phyloP scores from a whole-genome alignment of 805 yeast species.

The Candida stauntonica region DNA sequence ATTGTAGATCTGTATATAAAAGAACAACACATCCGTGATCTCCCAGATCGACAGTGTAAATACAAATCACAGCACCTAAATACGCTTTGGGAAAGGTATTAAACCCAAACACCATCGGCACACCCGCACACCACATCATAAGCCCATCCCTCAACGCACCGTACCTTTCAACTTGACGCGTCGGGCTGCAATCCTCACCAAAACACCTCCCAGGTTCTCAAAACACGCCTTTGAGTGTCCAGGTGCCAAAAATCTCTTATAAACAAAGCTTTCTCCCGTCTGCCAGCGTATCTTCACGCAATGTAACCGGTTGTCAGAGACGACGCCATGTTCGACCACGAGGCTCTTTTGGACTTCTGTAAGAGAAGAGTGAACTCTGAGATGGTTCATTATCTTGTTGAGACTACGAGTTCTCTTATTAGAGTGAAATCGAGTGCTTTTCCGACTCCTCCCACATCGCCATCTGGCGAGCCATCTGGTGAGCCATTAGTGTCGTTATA shows the following conservation, averaged over 20 bases:
- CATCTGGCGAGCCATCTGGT: slow-evolving; percentile 16
- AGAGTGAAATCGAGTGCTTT: slow-evolving; percentile 32
- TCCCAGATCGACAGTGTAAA: too few species aligned
- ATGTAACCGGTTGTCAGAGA: too few species aligned
- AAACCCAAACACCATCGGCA: too few species aligned
- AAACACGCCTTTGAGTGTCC: too few species aligned
- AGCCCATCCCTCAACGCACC: slow-evolving; percentile 7
- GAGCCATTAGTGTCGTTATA: slow-evolving; percentile 35
- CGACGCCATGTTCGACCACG: slow-evolving; percentile 35
- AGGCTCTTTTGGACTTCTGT: slow-evolving; percentile 50
- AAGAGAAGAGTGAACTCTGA: slow-evolving; percentile 52
- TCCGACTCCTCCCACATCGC: slow-evolving; percentile 39
- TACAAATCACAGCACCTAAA: too few species aligned
- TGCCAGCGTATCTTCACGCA: too few species aligned
- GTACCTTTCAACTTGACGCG: slow-evolving; percentile 17
- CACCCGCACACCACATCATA: too few species aligned
- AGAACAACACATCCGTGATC: background rate
- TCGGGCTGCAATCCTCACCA: slow-evolving; percentile 10
- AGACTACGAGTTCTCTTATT: slow-evolving; percentile 55
- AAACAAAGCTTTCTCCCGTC: too few species aligned
- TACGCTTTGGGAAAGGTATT: too few species aligned
- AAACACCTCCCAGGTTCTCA: too few species aligned
- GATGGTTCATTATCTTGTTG: slow-evolving; percentile 54
- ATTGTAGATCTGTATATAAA: background rate
- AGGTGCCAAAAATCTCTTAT: slow-evolving; percentile 7